Base-by-base conservation (phyloP, 305 asterid genomes). In the Fraxinus angustifolia region DNA sequence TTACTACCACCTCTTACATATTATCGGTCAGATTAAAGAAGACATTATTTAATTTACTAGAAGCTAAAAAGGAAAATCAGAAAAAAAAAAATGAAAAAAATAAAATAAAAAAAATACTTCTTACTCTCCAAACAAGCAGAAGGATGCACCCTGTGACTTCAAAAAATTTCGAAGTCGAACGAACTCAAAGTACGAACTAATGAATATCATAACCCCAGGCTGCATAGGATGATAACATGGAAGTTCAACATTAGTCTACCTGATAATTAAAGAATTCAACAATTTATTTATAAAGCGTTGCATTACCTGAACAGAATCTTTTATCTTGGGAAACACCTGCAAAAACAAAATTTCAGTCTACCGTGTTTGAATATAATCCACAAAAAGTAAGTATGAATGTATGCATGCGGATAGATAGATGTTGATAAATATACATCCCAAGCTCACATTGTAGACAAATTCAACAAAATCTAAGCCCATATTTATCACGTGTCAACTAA, bases 81-180 rank as follows among this genome's bases (percentile, higher is more conserved):
- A 26, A 26, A 84, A 81, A 8, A 60, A 30, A 23, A 23, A 38
- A 73, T 31, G 0, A 23, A 28, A 28, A 23, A 23, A 28, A 28
- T 28, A 23, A 23, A 23, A 23, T 28, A 2, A 30, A 30, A 73
- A 80, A 23, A 70, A 73, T 4, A 72, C 42, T 82, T 34, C 97
- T 87, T 91, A 95, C 99, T 95, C 99, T 88, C 97, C 97, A 82
- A 95, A 90, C 82, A 91, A 86, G 89, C 99, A 93, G 88, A 87
- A 88, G 31, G 99, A 95, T 75, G 97, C 94, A 76, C 84, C 91
- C 83, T 93, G 97, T 75, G 97, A 90, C 84, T 91, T 93, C 84
- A 95, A 85, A 84, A 86, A 95, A 81, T 93, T 95, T 75, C 98
- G 87, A 53, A 95, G 82, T 30, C 98, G 94, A 77, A 95, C 96